A percentile compares a stretch with the other conserved stretches of the same genome.
These are phyloP conservation scores for Dispira simplex DNA, from an alignment of 192 early-diverging fungal species.

Conservation along the genomic window DNA sequence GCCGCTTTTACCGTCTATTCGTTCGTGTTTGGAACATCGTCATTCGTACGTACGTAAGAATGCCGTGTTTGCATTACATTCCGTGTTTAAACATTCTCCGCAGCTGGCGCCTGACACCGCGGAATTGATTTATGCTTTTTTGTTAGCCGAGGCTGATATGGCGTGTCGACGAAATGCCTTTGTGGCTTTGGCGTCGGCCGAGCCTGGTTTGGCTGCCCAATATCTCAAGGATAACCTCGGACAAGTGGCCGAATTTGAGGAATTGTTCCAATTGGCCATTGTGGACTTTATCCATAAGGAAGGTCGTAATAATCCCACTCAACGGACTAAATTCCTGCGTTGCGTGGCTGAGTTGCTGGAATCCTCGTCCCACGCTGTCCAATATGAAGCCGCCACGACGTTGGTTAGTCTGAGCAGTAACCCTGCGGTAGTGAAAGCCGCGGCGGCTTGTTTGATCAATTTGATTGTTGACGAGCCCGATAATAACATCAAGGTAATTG, in stretches of 20 bases:
- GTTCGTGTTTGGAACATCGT: constrained; percentile 84
- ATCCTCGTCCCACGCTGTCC: constrained; percentile 72
- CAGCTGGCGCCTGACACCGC: constrained; percentile 91
- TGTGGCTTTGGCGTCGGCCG: constrained; percentile 75
- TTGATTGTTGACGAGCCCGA: constrained; percentile 87
- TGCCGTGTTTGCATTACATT: constrained; percentile 82
- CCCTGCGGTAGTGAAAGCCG: constrained; percentile 83
- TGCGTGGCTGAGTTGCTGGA: constrained; percentile 77
- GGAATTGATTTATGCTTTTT: constrained; percentile 63
- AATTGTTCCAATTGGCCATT: constrained; percentile 80
- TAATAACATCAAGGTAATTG: constrained; percentile 97
- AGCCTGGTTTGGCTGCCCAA: constrained; percentile 61
- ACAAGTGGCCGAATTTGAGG: constrained; percentile 71
- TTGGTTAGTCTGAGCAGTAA: constrained; percentile 77
- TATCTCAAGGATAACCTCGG: constrained; percentile 61
- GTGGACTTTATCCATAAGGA: constrained; percentile 94
- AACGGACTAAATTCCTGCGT: constrained; percentile 90
- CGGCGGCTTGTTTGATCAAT: constrained; percentile 80
- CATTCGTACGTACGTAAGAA: constrained; percentile 98
- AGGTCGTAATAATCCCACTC: constrained; percentile 56
- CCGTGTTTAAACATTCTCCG: constrained; percentile 80
- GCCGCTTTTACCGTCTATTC: constrained; percentile 77
- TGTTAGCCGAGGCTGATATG: constrained; percentile 72
- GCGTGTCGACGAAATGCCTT: constrained; percentile 88
- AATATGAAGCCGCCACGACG: constrained; percentile 94